A percentile compares a stretch with the other conserved stretches of the same genome.
These are phyloP conservation scores for Candolleomyces efflorescens DNA, from an alignment of 768 basidiomycete genomes.

Conservation along the genomic window DNA sequence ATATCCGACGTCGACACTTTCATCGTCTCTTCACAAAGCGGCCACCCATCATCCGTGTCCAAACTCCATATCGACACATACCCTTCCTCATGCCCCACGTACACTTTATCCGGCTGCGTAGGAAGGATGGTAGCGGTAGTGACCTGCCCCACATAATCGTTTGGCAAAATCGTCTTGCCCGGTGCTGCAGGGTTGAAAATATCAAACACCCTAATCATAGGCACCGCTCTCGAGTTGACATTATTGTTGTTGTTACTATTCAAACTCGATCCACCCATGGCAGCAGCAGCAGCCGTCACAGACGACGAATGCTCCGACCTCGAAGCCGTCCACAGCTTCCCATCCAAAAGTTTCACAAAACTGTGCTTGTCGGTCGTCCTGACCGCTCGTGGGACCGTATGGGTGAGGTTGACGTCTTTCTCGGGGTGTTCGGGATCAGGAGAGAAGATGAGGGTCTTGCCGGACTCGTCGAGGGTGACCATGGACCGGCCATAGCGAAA, in stretches of 20 bases:
- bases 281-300: no score
- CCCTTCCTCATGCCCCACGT: slow-evolving; percentile 91
- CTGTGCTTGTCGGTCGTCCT: slow-evolving; percentile 80
- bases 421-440: slow-evolving; percentile 34
- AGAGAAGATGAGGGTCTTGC: slow-evolving; percentile 76
- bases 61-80: slow-evolving; percentile 79
- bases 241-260: slow-evolving; percentile 34
- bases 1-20: slow-evolving; percentile 83
- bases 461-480: slow-evolving; percentile 80
- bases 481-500: slow-evolving; percentile 68
- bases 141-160: slow-evolving; percentile 75
- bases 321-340: slow-evolving; percentile 80
- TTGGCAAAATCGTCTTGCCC: slow-evolving; percentile 51
- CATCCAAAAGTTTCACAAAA: slow-evolving; percentile 70
- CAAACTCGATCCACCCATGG: slow-evolving; percentile 25
- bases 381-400: slow-evolving; percentile 51
- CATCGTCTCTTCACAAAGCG: slow-evolving; percentile 67
- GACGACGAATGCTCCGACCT: slow-evolving; percentile 39
- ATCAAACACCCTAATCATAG: slow-evolving; percentile 82
- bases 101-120: slow-evolving; percentile 60
- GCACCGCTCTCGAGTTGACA: slow-evolving; percentile 25
- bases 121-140: slow-evolving; percentile 77
- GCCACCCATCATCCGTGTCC: slow-evolving; percentile 49
- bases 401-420: slow-evolving; percentile 41
- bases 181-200: slow-evolving; percentile 58